Evolutionary conservation across 495 filamentous ascomycete genomes (phyloP), one percentile per base, ranked within the genome.

Genomic region (Lentithecium fluviatile): DNA sequence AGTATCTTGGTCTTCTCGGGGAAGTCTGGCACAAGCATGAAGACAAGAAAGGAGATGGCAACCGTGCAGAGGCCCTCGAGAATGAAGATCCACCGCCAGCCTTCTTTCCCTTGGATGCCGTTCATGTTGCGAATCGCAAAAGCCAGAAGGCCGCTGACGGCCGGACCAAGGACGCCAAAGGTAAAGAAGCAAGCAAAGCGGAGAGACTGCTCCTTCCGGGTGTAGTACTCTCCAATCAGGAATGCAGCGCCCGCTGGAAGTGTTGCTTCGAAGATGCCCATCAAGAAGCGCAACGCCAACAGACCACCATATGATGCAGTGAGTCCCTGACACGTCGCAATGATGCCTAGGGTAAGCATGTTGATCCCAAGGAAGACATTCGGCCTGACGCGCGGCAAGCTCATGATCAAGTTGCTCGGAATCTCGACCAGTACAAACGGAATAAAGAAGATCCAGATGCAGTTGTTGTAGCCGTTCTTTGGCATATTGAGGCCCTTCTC

Each of bases 21-120:
- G 23, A 64, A 65, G 52, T 68, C 50, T 23, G 65, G 60, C 10
- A 68, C 58, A 34, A 65, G n/a, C 13, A 62, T 10, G 45, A 60
- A 56, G 11, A 64, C 49, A 37, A 64, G 47, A 36, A 64, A 51
- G 2, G 60, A 56, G 21, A 67, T 60, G 26, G 53, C 23, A 48
- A 67, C 56, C 1, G 65, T 67, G 25, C 64, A 43, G 48, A 63
- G 29, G 12, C 65, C 65, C 40, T 67, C 65, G n/a, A 67, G 36
- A 20, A 67, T 67, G 56, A 67, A 67, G 56, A 67, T 67, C 63
- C 62, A 67, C 46, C 65, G 48, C 65, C 65, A 67, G 12, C 65
- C 65, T 36, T 58, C 60, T 23, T 61, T 60, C 12, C 65, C 60
- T 24, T 57, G 45, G 6, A 64, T 40, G 20, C 65, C 65, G 21